Conservation (phyloP, 345 rosid species). For the Corchorus olitorius region DNA sequence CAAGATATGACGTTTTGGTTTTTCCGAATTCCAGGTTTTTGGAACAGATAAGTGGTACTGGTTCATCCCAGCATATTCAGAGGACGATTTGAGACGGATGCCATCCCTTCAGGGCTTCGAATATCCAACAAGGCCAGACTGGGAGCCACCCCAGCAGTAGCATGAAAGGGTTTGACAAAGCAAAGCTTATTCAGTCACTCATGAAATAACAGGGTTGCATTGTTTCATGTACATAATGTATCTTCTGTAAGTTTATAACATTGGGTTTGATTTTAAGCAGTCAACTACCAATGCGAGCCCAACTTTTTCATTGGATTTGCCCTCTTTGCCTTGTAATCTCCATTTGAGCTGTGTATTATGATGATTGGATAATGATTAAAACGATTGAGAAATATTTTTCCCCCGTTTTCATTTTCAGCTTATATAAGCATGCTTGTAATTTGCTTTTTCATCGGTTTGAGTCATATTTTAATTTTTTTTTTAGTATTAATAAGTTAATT, state of each 20-base stretch:
- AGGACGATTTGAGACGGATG: constrained; percentile 53
- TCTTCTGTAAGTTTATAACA: constrained; percentile 1
- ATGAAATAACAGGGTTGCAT: background rate
- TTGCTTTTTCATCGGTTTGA: too few species aligned
- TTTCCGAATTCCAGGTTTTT: constrained; percentile 51
- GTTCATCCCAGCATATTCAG: constrained; percentile 68
- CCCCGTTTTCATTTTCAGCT: background rate
- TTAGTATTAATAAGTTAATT: too few species aligned
- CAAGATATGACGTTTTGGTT: background rate
- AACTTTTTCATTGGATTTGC: background rate
- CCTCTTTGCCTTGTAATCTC: constrained; percentile 8
- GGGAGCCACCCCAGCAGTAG: constrained; percentile 39
- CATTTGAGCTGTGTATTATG: background rate
- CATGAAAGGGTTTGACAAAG: constrained; percentile 13
- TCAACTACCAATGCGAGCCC: background rate
- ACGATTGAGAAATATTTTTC: background rate
- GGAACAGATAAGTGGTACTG: constrained; percentile 66
- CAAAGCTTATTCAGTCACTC: background rate
- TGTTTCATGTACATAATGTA: constrained; percentile 9
- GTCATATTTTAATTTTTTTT: too few species aligned
- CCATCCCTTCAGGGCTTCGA: constrained; percentile 57
- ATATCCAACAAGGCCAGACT: constrained; percentile 52
- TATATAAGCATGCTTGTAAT: background rate
- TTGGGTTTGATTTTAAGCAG: background rate
- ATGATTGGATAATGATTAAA: background rate